Conservation (phyloP, 129 eudicot species). For the Artemisia annua region DNA sequence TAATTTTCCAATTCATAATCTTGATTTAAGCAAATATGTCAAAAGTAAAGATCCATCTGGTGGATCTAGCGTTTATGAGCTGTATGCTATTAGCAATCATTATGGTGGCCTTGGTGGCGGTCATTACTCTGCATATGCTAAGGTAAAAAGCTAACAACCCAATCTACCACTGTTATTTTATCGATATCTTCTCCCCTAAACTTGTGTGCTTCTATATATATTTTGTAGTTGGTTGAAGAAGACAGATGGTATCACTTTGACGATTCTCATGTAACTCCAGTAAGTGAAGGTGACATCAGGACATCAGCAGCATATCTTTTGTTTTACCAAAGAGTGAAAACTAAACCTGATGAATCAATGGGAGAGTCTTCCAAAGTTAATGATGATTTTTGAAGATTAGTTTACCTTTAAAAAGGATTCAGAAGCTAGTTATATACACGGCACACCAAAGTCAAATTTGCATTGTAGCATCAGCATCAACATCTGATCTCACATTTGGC, state of each 20-base stretch:
- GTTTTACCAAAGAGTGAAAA: constrained; percentile 80
- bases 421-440: not conserved
- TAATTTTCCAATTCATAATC: constrained; percentile 75
- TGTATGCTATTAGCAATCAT: constrained; percentile 96
- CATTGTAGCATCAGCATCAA: constrained; percentile 4
- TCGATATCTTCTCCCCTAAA: not conserved
- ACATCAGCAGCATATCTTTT: constrained; percentile 94
- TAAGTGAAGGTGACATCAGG: constrained; percentile 74
- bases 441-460: constrained; percentile 11
- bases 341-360: constrained; percentile 17
- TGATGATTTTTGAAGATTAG: constrained; percentile 36
- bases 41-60: constrained; percentile 56
- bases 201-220: not conserved
- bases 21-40: constrained; percentile 84
- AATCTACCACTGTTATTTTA: not conserved
- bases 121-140: constrained; percentile 93
- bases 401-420: not conserved
- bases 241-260: constrained; percentile 97
- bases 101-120: constrained; percentile 99
- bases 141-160: constrained; percentile 43
- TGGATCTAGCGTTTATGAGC: constrained; percentile 60
- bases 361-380: constrained; percentile 57
- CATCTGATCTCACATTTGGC: not conserved
- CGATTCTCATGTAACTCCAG: constrained; percentile 88
- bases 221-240: constrained; percentile 81